Percentiles rank a stretch among this genome's conserved stretches.
These are phyloP conservation scores for Pythium phragmitis DNA, from an alignment of 352 stramenopile species.

Conservation along the genomic window DNA sequence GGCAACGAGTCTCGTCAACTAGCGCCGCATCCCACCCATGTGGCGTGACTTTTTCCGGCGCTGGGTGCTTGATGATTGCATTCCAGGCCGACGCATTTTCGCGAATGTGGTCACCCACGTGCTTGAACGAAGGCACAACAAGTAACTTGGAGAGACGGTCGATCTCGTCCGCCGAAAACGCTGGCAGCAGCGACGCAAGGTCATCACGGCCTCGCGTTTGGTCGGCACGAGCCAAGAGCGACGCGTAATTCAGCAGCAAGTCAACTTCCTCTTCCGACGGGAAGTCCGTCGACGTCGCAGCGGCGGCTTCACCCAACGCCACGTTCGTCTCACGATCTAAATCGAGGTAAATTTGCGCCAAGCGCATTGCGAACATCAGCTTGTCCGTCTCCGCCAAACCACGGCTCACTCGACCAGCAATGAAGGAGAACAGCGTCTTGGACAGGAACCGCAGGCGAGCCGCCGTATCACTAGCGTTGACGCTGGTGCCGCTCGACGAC, in stretches of 20 bases:
- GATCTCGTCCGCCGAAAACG: slow-evolving; percentile 64
- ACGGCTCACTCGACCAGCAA: slow-evolving; percentile 92
- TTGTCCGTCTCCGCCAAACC: slow-evolving; percentile 97
- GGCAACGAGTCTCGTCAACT: slow-evolving; percentile 36
- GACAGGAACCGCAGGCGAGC: slow-evolving; percentile 68
- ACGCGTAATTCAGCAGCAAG: slow-evolving; percentile 57
- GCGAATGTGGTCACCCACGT: slow-evolving; percentile 69
- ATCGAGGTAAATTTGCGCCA: slow-evolving; percentile 93
- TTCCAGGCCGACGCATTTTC: slow-evolving; percentile 69
- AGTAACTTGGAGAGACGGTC: slow-evolving; percentile 87
- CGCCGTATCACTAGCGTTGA: slow-evolving; percentile 22
- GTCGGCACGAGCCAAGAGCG: slow-evolving; percentile 49
- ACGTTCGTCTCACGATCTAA: slow-evolving; percentile 56
- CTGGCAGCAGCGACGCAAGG: slow-evolving; percentile 47
- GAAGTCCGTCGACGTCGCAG: slow-evolving; percentile 42
- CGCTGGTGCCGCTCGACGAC: slow-evolving; percentile 22
- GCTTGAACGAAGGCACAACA: slow-evolving; percentile 74
- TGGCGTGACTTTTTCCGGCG: slow-evolving; percentile 74
- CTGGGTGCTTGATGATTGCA: slow-evolving; percentile 72
- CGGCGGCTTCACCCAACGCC: slow-evolving; percentile 32
- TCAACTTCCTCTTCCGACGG: slow-evolving; percentile 74
- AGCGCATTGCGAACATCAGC: slow-evolving; percentile 96
- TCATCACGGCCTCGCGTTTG: slow-evolving; percentile 38
- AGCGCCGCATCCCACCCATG: slow-evolving; percentile 52
- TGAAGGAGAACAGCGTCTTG: slow-evolving; percentile 87